Conservation (phyloP, 768 basidiomycete genomes). For the Rhizopogon vinicolor region DNA sequence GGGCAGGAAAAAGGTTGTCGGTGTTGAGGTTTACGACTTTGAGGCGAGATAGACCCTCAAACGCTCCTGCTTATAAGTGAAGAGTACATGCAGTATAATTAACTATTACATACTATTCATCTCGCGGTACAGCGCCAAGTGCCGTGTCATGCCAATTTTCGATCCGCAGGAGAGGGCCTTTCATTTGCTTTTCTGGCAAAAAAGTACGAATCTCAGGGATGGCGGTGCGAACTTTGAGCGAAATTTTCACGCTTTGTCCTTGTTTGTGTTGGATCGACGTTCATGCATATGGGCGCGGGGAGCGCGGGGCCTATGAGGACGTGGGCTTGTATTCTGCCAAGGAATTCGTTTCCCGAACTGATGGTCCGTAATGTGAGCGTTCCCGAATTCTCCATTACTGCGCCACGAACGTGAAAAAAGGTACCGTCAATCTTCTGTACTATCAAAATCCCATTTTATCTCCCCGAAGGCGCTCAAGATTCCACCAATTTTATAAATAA, state of each 20-base stretch:
- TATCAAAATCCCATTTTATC: neutral
- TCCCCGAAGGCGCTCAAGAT: neutral
- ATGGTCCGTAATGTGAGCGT: neutral
- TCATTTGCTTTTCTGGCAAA: slow-evolving; percentile 4
- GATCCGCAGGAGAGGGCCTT: slow-evolving; percentile 4
- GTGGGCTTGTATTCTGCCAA: neutral
- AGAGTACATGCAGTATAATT: slow-evolving; percentile 5
- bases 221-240: slow-evolving; percentile 1
- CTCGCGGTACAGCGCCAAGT: slow-evolving; percentile 5
- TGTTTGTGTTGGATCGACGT: slow-evolving; percentile 8
- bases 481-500: neutral
- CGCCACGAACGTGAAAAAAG: slow-evolving; percentile 2
- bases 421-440: slow-evolving; percentile 4
- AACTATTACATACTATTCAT: slow-evolving; percentile 13
- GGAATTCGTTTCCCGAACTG: slow-evolving; percentile 1
- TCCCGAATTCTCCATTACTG: neutral
- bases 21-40: neutral
- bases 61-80: slow-evolving; percentile 6
- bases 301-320: slow-evolving; percentile 4
- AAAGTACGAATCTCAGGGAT: slow-evolving; percentile 6
- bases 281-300: slow-evolving; percentile 3
- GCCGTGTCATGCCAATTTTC: slow-evolving; percentile 7
- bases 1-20: neutral
- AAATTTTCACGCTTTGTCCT: slow-evolving; percentile 1
- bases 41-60: neutral